Conservation (phyloP, 2,329 filamentous ascomycete species). For the Alternaria sp. region DNA sequence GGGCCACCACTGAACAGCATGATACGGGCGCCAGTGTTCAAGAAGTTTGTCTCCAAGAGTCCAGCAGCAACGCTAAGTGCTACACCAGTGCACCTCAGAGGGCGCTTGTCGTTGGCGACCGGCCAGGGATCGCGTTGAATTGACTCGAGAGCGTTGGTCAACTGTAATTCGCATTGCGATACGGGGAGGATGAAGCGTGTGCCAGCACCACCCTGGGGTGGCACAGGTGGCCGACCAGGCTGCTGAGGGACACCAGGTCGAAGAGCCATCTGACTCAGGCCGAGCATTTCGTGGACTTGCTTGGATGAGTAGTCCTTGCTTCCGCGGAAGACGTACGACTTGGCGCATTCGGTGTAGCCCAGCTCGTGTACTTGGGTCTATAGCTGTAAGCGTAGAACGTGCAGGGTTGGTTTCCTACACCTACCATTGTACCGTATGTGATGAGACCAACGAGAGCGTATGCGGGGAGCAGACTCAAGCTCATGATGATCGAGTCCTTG, state of each 20-base stretch:
- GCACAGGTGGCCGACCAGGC: constrained; percentile 71
- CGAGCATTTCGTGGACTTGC: constrained; percentile 99
- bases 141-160: constrained; percentile 94
- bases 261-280: constrained; percentile 74
- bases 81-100: constrained; percentile 90
- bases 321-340: constrained; percentile 97
- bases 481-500: constrained; percentile 88
- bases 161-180: constrained; percentile 94
- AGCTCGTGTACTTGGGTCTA: constrained; percentile 96
- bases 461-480: constrained; percentile 80
- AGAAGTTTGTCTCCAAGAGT: constrained; percentile 91
- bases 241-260: constrained; percentile 74
- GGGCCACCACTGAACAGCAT: constrained; percentile 98
- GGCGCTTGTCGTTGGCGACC: constrained; percentile 89
- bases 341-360: constrained; percentile 96
- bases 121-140: constrained; percentile 98
- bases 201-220: constrained; percentile 77
- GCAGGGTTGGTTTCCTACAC: constrained; percentile 1
- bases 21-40: constrained; percentile 91
- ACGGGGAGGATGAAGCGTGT: constrained; percentile 93
- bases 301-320: constrained; percentile 98
- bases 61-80: constrained; percentile 95
- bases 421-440: constrained; percentile 91
- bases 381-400: constrained; percentile 25
- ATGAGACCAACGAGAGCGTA: constrained; percentile 84